Percentiles rank a stretch among this genome's conserved stretches.
Evolutionary conservation across 2,329 filamentous ascomycete species (phyloP).

Genomic region (Botryotinia globosa): DNA sequence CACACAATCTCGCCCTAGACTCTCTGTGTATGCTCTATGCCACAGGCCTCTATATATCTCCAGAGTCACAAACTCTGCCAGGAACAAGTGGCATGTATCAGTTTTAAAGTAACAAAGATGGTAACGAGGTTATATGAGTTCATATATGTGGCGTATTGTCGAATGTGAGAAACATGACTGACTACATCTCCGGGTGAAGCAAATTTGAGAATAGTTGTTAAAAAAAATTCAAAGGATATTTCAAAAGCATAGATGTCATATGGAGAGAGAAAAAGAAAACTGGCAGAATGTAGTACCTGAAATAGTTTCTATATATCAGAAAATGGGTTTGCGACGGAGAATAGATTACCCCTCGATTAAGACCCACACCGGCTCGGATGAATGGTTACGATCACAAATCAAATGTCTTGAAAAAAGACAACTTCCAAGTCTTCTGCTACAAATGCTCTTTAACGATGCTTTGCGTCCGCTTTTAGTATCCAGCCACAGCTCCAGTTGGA

Average conservation of each 20-base stretch:
- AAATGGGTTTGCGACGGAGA: background rate
- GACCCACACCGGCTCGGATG: background rate
- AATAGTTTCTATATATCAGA: background rate
- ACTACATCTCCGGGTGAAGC: background rate
- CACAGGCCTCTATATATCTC: background rate
- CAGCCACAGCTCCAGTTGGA: background rate
- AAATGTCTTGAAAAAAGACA: too few relatives aligned
- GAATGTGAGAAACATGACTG: background rate
- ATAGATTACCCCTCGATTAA: background rate
- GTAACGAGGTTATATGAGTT: background rate
- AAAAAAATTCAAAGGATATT: background rate
- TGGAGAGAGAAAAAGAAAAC: background rate
- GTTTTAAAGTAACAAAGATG: background rate
- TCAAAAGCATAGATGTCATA: background rate
- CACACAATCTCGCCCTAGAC: background rate
- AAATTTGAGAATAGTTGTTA: background rate
- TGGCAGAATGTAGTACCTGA: background rate
- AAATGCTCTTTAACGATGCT: background rate
- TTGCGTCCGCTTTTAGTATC: background rate
- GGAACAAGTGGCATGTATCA: background rate
- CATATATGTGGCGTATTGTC: background rate
- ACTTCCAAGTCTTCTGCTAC: too few relatives aligned
- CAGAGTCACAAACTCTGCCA: background rate
- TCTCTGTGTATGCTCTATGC: background rate
- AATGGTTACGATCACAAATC: background rate